Base-by-base conservation (phyloP, 495 filamentous ascomycete genomes). In the Neurospora africana region DNA sequence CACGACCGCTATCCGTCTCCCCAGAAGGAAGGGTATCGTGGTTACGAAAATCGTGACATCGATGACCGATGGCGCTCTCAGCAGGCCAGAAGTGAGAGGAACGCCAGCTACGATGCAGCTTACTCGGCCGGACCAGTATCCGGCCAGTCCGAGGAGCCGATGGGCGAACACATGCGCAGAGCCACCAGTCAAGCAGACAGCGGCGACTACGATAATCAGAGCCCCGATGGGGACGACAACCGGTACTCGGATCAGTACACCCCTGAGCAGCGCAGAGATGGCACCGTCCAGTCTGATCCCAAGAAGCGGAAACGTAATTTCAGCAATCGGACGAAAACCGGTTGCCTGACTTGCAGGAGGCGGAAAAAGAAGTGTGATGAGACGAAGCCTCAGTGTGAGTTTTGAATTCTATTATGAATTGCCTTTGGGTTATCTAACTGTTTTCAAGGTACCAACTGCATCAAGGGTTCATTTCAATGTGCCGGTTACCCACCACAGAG, bases 291-390 rank as follows among this genome's bases (percentile, higher is more conserved):
- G 81, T 87, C 90, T 13, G 91, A 92, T 73, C 89, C 90, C 10
- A 93, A 93, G 78, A 88, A 89, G 78, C 85, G 93, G 75, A 97
- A 97, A 78, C 89, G 93, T 33, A 87, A 96, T 76, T 99, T 98
- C 78, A 97, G 93, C 81, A 98, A 98, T 80, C 88, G 95, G 70
- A 98, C 95, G 21, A 98, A 98, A 83, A 98, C 95, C 39, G 95
- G 95, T 21, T 99, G 95, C 79, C 91, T 97, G 83, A 99, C 95
- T 36, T 99, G 95, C 80, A 87, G 95, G 70, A 88, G 90, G 75
- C 88, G 95, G 67, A 99, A 99, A 87, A 99, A 99, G 88, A 99
- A 99, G 81, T 99, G 95, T 79, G 95, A 99, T 77, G 95, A 99
- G 83, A 87, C 87, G 73, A 95, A 97, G 81, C 95, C 95, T 58